phyloP scores from a whole-genome alignment of 768 basidiomycete genomes.

The Boletus sp. region DNA sequence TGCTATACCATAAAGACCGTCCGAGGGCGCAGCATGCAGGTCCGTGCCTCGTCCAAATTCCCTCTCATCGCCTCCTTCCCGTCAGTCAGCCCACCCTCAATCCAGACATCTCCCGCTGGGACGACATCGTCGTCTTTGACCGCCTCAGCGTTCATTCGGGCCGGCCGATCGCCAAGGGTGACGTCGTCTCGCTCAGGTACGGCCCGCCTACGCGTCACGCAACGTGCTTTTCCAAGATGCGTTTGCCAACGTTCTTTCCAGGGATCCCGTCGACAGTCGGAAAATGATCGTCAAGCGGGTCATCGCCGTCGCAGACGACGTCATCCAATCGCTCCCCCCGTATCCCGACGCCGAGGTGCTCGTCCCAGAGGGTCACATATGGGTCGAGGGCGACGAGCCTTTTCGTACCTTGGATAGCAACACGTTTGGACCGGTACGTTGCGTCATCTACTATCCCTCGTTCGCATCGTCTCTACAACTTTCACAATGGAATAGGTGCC shows the following conservation, averaged over 20 bases:
- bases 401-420: conserved; percentile 68
- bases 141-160: conserved; percentile 41
- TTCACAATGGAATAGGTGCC: conserved; percentile 34
- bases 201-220: neutral
- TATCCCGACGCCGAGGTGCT: conserved; percentile 53
- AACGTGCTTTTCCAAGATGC: neutral
- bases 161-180: conserved; percentile 47
- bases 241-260: conserved; percentile 22
- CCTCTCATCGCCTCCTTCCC: conserved; percentile 4
- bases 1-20: conserved; percentile 54
- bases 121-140: conserved; percentile 66
- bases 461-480: neutral
- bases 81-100: conserved; percentile 69
- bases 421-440: conserved; percentile 62
- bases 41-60: conserved; percentile 25
- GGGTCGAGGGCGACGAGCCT: conserved; percentile 58
- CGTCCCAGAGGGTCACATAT: conserved; percentile 63
- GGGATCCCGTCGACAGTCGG: conserved; percentile 57
- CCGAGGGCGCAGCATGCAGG: conserved; percentile 74
- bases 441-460: neutral
- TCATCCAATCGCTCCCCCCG: conserved; percentile 65
- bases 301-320: conserved; percentile 60
- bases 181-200: conserved; percentile 65
- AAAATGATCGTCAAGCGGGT: conserved; percentile 65
- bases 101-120: conserved; percentile 60